Conservation (phyloP, 495 filamentous ascomycete genomes). For the Annulohypoxylon bovei region DNA sequence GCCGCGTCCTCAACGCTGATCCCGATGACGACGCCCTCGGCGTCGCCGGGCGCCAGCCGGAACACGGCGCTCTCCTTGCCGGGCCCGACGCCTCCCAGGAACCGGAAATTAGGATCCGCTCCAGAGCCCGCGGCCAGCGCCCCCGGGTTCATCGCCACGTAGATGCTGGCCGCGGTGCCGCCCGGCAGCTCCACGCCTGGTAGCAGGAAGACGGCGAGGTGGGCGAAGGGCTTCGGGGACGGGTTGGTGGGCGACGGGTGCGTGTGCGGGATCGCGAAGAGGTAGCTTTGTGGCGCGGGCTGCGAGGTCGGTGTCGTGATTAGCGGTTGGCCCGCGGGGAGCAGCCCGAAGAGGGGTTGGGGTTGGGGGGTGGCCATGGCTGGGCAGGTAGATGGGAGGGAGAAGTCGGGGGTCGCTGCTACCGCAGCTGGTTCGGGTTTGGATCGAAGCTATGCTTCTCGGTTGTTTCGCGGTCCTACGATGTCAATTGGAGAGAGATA, state of each 20-base stretch:
- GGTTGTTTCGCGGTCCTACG: too few species aligned
- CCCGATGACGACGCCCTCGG: constrained; percentile 70
- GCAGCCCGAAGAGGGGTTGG: constrained; percentile 57
- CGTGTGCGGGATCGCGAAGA: constrained; percentile 55
- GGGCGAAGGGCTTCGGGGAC: constrained; percentile 64
- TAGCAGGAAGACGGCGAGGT: constrained; percentile 89
- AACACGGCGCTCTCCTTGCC: constrained; percentile 93
- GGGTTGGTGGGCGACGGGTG: constrained; percentile 30
- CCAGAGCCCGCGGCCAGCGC: constrained; percentile 31
- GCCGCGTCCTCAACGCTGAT: constrained; percentile 81
- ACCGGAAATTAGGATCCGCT: constrained; percentile 69
- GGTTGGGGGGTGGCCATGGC: constrained; percentile 12
- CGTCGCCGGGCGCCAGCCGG: constrained; percentile 58
- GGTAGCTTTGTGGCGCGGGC: constrained; percentile 51
- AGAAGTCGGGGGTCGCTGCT: background rate
- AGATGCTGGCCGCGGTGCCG: constrained; percentile 86
- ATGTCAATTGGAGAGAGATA: background rate
- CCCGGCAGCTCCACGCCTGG: constrained; percentile 78
- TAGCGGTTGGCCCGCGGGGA: constrained; percentile 61
- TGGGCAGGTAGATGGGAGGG: background rate
- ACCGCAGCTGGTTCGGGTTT: too few species aligned
- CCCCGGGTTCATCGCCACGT: constrained; percentile 66
- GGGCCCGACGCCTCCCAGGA: constrained; percentile 87
- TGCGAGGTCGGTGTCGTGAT: constrained; percentile 55
- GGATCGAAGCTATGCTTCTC: background rate